These are phyloP conservation scores for Penicillium corylophilum DNA, from an alignment of 2,329 filamentous ascomycete species.

Conservation along the genomic window DNA sequence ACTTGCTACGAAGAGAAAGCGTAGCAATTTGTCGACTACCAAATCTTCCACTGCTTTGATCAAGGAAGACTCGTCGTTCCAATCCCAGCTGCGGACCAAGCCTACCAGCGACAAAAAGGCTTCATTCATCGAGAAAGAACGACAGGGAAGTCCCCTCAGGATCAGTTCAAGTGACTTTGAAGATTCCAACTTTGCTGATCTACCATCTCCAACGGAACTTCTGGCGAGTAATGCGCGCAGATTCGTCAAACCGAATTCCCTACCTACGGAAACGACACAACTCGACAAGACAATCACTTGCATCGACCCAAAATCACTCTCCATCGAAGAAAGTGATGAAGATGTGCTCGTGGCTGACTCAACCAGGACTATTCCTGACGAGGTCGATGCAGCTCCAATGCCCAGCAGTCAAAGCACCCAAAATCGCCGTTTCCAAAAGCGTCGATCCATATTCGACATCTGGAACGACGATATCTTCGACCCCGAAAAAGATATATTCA, in stretches of 20 bases:
- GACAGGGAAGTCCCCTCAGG: not conserved
- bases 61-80: not conserved
- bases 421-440: not conserved
- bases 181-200: constrained; percentile 33
- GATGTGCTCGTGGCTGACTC: not conserved
- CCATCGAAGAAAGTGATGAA: not conserved
- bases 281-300: no score
- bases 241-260: not conserved
- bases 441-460: constrained; percentile 2
- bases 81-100: not conserved
- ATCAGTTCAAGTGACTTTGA: constrained; percentile 35
- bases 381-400: not conserved
- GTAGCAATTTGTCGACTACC: not conserved
- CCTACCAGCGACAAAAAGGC: not conserved
- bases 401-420: not conserved
- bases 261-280: not conserved
- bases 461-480: constrained; percentile 4
- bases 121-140: not conserved
- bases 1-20: not conserved
- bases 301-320: not conserved
- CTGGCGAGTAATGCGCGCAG: constrained; percentile 1
- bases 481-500: not conserved
- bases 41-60: not conserved
- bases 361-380: not conserved
- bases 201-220: constrained; percentile 39